Base-by-base conservation (phyloP, 2,329 filamentous ascomycete genomes). In the Sporothrix humicola region DNA sequence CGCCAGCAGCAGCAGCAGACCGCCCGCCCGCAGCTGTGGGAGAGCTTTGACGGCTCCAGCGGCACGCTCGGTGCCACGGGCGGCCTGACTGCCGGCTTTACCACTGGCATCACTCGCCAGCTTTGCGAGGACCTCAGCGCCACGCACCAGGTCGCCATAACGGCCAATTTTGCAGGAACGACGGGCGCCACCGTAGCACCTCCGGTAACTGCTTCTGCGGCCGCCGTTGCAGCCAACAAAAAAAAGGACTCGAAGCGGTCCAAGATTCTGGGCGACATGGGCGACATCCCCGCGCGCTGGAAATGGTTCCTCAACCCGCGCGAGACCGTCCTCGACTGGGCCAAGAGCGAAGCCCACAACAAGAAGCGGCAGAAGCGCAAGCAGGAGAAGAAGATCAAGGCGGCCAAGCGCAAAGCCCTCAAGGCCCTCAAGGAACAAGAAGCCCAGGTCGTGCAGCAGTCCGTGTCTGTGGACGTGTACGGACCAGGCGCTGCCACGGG, bases 271-370 rank as follows among this genome's bases (percentile, higher is more conserved):
- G 48, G 66, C 48, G 48, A 69, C 17, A 8, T 44, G 15, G 17
- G 10, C 20, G 48, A 50, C 9, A 52, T 52, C 23, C 66, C 66
- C 1, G 15, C 26, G 26, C 46, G 42, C 44, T 69, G 65, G 65
- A 63, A 58, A 46, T 73, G 72, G 72, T 58, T 73, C 15, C 46
- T 73, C 1, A 73, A 69, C 20, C 72, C 72, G 15, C 44, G 58
- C 5, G 65, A 69, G 42, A 69, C 65, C 8, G 31, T 73, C 26
- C 37, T 73, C 9, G 54, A 69, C 46, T 73, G 72, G 72, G 68
- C 54, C 52, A 72, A 26, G 63, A 59, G 9, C 50, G 31, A 69
- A 15, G 26, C 46, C 15, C 66, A 48, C 15, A 31, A 23, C 44
- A 15, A 54, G 26, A 42, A 69, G 65, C n/a, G 42, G 42, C n/a